phyloP scores from a whole-genome alignment of 2,329 filamentous ascomycete species.

The Exophiala oligosperma region DNA sequence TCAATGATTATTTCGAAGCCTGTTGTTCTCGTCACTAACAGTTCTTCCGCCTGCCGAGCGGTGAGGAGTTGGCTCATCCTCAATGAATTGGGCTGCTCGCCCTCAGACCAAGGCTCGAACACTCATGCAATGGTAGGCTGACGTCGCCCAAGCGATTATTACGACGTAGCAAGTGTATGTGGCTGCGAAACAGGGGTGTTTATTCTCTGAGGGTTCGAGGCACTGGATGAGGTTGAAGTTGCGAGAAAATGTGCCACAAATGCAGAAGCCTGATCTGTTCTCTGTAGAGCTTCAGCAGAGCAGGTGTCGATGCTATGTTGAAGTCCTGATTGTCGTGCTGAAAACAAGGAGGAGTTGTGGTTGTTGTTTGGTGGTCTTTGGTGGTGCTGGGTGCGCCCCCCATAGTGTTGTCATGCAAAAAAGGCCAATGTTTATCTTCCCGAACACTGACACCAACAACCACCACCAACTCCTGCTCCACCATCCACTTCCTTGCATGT shows the following conservation, averaged over 20 bases:
- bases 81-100: slow-evolving; percentile 10
- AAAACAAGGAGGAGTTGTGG: no score
- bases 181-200: no score
- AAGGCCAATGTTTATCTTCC: slow-evolving; percentile 2
- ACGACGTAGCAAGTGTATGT: no score
- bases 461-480: neutral
- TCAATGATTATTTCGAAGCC: neutral
- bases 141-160: neutral
- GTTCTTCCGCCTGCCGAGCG: slow-evolving; percentile 79
- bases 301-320: neutral
- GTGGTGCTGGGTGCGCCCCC: neutral
- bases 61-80: slow-evolving; percentile 74
- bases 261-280: no score
- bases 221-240: neutral
- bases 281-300: neutral
- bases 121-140: slow-evolving; percentile 13
- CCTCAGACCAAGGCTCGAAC: neutral
- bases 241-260: no score
- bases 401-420: slow-evolving; percentile 3
- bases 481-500: neutral
- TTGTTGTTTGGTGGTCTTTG: no score
- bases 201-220: neutral
- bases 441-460: neutral
- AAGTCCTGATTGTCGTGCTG: no score
- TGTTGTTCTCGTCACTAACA: slow-evolving; percentile 58